Base-by-base conservation (phyloP, 768 basidiomycete species). In the Suillus subalutaceus region DNA sequence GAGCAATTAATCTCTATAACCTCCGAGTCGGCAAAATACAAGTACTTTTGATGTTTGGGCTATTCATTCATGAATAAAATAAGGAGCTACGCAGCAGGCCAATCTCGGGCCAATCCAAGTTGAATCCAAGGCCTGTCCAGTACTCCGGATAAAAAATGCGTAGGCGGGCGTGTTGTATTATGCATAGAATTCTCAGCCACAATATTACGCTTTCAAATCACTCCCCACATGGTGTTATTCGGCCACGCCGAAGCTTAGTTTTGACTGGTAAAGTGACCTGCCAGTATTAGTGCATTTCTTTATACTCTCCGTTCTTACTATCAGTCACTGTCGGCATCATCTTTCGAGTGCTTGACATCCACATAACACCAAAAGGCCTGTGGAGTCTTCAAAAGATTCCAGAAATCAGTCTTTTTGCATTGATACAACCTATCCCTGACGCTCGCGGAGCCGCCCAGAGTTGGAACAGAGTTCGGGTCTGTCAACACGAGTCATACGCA, bases 401-500 rank as follows among this genome's bases (percentile, higher is more conserved):
- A 32, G 26, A 44, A 60, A 44, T 60, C 18, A 26, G 1, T 18
- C 30, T 38, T 30, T 30, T 12, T 20, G 41, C 41, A 23, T 38
- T 32, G 23, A 8, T 15, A 52, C 52, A 57, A n/a, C 30, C 43
- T 44, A 18, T 32, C 18, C 20, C 50, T n/a, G 52, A 56, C 65
- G 35, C 46, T 26, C 8, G 23, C 4, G 48, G 16, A 12, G 8
- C 30, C 30, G 30, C 53, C 32, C 30, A 55, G 53, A 26, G 23
- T 26, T 35, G 43, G 16, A 32, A 37, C 48, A 37, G 38, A 59
- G 38, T 43, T 32, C 26, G 12, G 18, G 43, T 60, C 41, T 43
- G 41, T 30, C 26, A 43, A 43, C 40, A 60, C 59, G 18, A 43
- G 26, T 30, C 15, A 43, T 30, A 73, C 72, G 65, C 44, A 85